Evolutionary conservation across 441 rosid genomes (phyloP).

Genomic region (Populus hybrid): DNA sequence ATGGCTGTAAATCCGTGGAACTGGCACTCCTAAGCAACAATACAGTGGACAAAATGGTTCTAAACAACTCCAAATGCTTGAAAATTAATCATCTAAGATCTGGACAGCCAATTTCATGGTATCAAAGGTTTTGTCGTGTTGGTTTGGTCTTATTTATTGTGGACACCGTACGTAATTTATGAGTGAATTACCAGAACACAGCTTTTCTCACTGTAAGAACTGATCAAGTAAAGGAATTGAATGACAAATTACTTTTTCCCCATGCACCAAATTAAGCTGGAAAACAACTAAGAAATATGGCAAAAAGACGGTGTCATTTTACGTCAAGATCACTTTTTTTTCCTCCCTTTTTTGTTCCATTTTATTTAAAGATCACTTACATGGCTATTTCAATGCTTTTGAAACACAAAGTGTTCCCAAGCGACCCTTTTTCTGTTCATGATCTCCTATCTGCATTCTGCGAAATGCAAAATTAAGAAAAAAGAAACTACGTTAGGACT

Average conservation of each 20-base stretch:
- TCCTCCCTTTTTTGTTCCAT: not conserved
- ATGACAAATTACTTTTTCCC: not conserved
- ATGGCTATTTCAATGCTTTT: not conserved
- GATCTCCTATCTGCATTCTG: slow-evolving; percentile 15
- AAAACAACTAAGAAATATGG: not conserved
- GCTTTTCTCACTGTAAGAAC: too few relatives aligned
- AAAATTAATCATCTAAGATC: not conserved
- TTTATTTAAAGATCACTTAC: slow-evolving; percentile 13
- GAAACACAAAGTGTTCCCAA: not conserved
- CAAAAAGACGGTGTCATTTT: not conserved
- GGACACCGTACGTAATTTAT: not conserved
- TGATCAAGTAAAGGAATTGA: too few relatives aligned
- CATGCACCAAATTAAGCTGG: not conserved
- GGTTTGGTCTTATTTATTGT: not conserved
- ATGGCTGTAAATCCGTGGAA: not conserved
- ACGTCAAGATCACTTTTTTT: not conserved
- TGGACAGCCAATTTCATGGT: not conserved
- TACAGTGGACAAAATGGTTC: not conserved
- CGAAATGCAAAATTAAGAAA: not conserved
- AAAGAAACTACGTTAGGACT: not conserved
- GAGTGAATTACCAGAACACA: not conserved
- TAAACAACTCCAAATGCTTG: not conserved
- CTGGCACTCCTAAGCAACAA: not conserved
- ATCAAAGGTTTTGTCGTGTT: not conserved
- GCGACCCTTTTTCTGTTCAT: not conserved